These are phyloP conservation scores for Stachybotrys chlorohalonatus DNA, from an alignment of 2,329 filamentous ascomycete species.

Conservation along the genomic window DNA sequence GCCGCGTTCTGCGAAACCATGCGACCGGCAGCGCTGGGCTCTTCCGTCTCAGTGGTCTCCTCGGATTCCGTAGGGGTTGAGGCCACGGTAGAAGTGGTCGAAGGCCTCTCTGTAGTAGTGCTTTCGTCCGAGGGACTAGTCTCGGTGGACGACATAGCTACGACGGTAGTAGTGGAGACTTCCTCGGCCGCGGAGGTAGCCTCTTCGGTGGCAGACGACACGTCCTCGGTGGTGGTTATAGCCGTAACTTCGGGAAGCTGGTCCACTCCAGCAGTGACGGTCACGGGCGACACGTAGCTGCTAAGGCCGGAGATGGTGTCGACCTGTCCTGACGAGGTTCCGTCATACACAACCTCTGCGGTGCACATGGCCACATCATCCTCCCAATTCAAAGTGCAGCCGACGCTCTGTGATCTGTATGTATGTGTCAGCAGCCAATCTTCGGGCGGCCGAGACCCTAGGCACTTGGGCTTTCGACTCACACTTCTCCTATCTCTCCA, in stretches of 20 bases:
- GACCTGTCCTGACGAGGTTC: not conserved
- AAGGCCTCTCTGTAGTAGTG: not conserved
- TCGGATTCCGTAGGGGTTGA: not conserved
- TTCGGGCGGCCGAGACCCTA: not conserved
- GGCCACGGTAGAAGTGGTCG: not conserved
- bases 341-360: not conserved
- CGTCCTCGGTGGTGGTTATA: not conserved
- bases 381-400: slow-evolving; percentile 15
- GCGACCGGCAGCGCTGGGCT: slow-evolving; percentile 20
- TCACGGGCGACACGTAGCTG: slow-evolving; percentile 17
- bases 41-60: slow-evolving; percentile 7
- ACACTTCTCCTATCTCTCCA: not conserved
- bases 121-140: not conserved
- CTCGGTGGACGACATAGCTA: not conserved
- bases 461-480: not conserved
- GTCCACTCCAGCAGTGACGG: slow-evolving; percentile 19
- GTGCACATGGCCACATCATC: slow-evolving; percentile 15
- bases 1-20: slow-evolving; percentile 23
- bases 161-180: not conserved
- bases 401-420: slow-evolving; percentile 7
- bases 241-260: not conserved
- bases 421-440: not conserved
- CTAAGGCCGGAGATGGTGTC: not conserved
- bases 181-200: slow-evolving; percentile 3
- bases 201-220: not conserved